Base-by-base conservation (phyloP, 495 filamentous ascomycete genomes). In the Penicillium desertorum region DNA sequence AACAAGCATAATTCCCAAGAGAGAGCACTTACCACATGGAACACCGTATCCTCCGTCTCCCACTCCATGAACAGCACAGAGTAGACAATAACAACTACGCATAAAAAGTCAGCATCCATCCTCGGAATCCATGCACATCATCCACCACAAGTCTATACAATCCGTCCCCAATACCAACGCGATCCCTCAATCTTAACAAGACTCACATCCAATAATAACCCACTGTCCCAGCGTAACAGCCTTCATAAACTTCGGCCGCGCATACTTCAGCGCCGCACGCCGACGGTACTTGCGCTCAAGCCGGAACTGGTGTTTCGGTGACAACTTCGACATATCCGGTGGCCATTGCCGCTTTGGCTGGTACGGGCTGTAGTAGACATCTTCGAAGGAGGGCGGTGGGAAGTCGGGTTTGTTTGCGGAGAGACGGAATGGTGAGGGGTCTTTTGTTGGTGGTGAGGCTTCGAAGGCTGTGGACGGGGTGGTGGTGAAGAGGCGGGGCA, bases 321-420 rank as follows among this genome's bases (percentile, higher is more conserved):
- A 84, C 48, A 99, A 82, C 66, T 89, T 87, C 48, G 76, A 75
- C 79, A 98, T 91, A 71, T 97, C 91, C 2, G 94, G 94, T 20
- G 94, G 94, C 95, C 95, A 99, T 70, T 83, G 72, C 57, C 86
- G 88, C 70, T 92, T 90, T n/a, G 90, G 87, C 68, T 83, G 86
- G 81, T 88, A 92, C 1, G 76, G 82, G 61, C 82, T 86, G 59
- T 76, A 75, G 50, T 69, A 65, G 32, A 55, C 66, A 23, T 66
- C 64, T 32, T 70, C 57, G 36, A 56, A 53, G 20, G 52, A 22
- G 32, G 39, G 42, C 12, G 52, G 53, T 2, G 23, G 36, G 47
- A 43, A 42, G 10, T 51, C 44, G 14, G 58, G 25, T 44, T 62
- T 73, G 49, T 60, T 71, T 59, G 65, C 54, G 64, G 57, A 66